These are phyloP conservation scores for Neobulgaria alba DNA, from an alignment of 2,329 filamentous ascomycete species.

Conservation along the genomic window DNA sequence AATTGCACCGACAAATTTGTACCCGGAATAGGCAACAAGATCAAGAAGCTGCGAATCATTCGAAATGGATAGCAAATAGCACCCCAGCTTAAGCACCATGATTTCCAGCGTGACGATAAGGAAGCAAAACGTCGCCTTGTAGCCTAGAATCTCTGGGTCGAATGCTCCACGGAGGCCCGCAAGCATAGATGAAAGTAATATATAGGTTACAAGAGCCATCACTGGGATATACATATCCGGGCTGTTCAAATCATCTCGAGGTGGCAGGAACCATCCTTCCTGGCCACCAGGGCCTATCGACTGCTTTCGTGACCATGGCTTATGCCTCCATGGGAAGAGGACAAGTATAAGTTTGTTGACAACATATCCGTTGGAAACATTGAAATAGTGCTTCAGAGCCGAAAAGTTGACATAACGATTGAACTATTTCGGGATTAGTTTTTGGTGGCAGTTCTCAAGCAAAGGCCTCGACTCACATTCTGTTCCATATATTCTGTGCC, in stretches of 20 bases:
- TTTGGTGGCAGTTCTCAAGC: neutral
- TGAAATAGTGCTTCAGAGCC: constrained; percentile 97
- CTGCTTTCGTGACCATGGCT: constrained; percentile 92
- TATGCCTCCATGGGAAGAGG: constrained; percentile 94
- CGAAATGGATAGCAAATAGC: constrained; percentile 87
- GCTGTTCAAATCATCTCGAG: constrained; percentile 91
- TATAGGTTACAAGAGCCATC: constrained; percentile 97
- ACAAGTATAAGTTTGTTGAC: constrained; percentile 88
- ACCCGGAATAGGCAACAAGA: constrained; percentile 90
- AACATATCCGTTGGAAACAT: constrained; percentile 96
- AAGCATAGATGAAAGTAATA: constrained; percentile 83
- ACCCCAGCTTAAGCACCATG: constrained; percentile 80
- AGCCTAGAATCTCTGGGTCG: constrained; percentile 85
- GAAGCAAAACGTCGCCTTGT: constrained; percentile 77
- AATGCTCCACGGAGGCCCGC: constrained; percentile 87
- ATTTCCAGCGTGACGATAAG: constrained; percentile 83
- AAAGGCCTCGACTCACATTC: constrained; percentile 50
- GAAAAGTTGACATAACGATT: constrained; percentile 85
- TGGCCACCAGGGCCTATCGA: constrained; percentile 60
- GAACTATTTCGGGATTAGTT: constrained; percentile 39
- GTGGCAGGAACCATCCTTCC: constrained; percentile 76
- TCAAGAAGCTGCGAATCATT: constrained; percentile 92
- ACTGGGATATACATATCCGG: constrained; percentile 99
- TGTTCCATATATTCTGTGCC: constrained; percentile 93
- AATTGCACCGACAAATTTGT: constrained; percentile 98